phyloP scores from a whole-genome alignment of 2,329 filamentous ascomycete genomes.

The Alternaria sp. region DNA sequence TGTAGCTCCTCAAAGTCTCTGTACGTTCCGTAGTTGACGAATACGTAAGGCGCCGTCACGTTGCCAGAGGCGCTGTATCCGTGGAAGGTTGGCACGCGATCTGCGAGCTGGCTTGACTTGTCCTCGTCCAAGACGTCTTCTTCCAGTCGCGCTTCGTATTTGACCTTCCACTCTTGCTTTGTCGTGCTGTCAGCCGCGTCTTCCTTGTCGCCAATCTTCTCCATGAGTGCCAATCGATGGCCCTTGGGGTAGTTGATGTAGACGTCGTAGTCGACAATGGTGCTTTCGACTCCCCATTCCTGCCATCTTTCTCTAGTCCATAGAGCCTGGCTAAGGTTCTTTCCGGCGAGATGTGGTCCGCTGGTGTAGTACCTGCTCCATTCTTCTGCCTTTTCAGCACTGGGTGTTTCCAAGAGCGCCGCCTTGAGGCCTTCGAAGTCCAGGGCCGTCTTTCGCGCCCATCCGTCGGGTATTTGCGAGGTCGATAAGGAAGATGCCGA shows the following conservation, averaged over 20 bases:
- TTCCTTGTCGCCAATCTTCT: conserved; percentile 63
- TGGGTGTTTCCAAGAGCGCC: conserved; percentile 61
- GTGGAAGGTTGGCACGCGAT: conserved; percentile 88
- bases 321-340: conserved; percentile 59
- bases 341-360: conserved; percentile 58
- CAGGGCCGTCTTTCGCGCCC: conserved; percentile 55
- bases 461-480: conserved; percentile 41
- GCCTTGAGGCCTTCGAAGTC: conserved; percentile 62
- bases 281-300: conserved; percentile 55
- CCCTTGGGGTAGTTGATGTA: conserved; percentile 60
- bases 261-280: conserved; percentile 57
- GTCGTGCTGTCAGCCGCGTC: conserved; percentile 21
- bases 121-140: conserved; percentile 88
- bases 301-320: conserved; percentile 59
- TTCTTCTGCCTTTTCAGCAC: conserved; percentile 56
- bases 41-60: conserved; percentile 85
- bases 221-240: conserved; percentile 54
- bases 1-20: conserved; percentile 83
- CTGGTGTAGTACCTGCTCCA: conserved; percentile 60
- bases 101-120: conserved; percentile 72
- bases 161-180: conserved; percentile 61
- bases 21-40: conserved; percentile 89
- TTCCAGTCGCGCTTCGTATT: conserved; percentile 79
- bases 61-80: conserved; percentile 93
- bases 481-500: conserved; percentile 23